phyloP scores from a whole-genome alignment of 176 grass and related monocot genomes.

The Cymbopogon citratus region DNA sequence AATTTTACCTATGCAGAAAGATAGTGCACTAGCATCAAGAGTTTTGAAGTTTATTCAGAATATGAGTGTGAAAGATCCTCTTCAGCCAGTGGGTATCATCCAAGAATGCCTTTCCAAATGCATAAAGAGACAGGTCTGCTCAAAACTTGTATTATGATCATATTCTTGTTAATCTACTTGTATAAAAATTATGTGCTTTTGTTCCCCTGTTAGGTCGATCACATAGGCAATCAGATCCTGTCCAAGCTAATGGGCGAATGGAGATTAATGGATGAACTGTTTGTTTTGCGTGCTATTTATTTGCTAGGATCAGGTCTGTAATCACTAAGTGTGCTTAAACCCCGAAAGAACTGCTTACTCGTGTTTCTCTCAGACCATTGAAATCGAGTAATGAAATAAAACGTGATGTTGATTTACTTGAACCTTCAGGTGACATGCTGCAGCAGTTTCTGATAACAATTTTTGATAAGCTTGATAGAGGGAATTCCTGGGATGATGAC shows the following conservation, averaged over 20 bases:
- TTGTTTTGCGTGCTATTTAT: constrained; percentile 88
- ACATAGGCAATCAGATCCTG: constrained; percentile 77
- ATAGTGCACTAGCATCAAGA: constrained; percentile 77
- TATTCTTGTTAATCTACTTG: constrained; percentile 19
- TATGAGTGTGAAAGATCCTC: constrained; percentile 57
- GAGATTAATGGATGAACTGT: constrained; percentile 92
- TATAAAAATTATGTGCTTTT: constrained; percentile 11
- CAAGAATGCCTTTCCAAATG: constrained; percentile 81
- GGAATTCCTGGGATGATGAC: constrained; percentile 89
- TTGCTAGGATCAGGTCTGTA: constrained; percentile 87
- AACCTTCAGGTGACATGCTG: constrained; percentile 80
- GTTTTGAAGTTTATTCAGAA: constrained; percentile 70
- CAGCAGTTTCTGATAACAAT: constrained; percentile 89
- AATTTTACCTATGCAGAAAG: constrained; percentile 81
- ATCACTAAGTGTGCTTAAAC: neutral
- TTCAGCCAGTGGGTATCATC: constrained; percentile 79
- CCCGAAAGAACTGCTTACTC: neutral
- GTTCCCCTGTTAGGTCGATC: constrained; percentile 59
- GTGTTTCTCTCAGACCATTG: neutral
- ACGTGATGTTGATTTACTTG: constrained; percentile 22
- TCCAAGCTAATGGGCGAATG: constrained; percentile 78
- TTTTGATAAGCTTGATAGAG: constrained; percentile 84
- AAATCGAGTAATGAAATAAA: neutral
- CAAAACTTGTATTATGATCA: neutral
- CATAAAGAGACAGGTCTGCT: constrained; percentile 81